Evolutionary conservation across 2,329 filamentous ascomycete genomes (phyloP), one percentile per base, ranked within the genome.

Genomic region (Cordyceps militaris): DNA sequence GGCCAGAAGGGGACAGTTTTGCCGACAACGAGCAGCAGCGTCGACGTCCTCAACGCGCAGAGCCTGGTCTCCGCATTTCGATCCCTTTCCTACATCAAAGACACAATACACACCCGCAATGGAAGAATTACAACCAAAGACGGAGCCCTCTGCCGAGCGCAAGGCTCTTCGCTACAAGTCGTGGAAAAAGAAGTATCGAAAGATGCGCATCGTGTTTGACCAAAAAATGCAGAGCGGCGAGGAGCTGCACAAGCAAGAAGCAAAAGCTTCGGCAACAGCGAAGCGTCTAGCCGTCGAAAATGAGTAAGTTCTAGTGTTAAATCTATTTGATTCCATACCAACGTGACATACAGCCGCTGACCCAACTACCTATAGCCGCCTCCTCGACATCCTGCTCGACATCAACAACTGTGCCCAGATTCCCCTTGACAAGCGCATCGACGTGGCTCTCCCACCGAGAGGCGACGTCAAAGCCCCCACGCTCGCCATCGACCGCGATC

Each of bases 171-270:
- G 80, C 76, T 84, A 86, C 71, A 86, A 83, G 67, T 87, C 84
- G 46, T 87, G 81, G 79, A 91, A 89, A 81, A 96, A 96, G 76
- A 99, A 99, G 78, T 99, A 95, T 72, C 87, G 88, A 66, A 95
- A 95, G 80, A 89, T 94, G 85, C 86, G 88, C 73, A 80, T 87
- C 69, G 78, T 80, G 28, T 95, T 94, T 68, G 88, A 94, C 65
- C 79, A 85, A 52, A 84, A 84, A 66, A 89, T 92, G 82, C 82
- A 86, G 58, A 84, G 90, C 63, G 89, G 90, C 70, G 94, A 96
- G 73, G 82, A 86, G 56, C 79, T 94, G 60, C 94, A 94, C 73
- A 84, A 85, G 65, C 80, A 89, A 56, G 91, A 94, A 71, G 88
- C 89, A 70, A 86, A 87, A 72, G 89, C 92, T 36, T 84, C 88